Base-by-base conservation (phyloP, 202 grass and related monocot genomes). In the Panicum virgatum region DNA sequence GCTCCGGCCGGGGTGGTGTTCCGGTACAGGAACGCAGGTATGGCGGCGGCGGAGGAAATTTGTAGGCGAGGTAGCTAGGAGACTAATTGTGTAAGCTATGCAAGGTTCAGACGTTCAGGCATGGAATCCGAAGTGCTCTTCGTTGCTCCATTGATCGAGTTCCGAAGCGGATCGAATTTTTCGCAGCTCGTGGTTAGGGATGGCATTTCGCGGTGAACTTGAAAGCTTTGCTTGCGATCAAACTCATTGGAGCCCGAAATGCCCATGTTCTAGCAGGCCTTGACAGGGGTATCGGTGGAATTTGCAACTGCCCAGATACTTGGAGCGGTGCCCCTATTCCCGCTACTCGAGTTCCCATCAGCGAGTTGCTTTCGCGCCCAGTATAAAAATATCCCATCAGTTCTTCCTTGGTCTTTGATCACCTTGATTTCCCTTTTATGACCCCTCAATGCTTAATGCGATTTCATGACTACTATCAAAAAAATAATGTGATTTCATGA, bases 21-120 rank as follows among this genome's bases (percentile, higher is more conserved):
- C n/a, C 14, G 22, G 66, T 65, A 54, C 57, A 56, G 58, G 37
- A 57, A 20, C 12, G 25, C n/a, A 11, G 40, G 53, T 66, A 60
- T 39, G 19, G 29, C 7, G 60, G 29, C 15, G 60, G 29, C 36
- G 60, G 60, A 39, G 38, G 59, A 39, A 27, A 3, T 74, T n/a
- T n/a, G 68, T 66, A 73, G 67, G 30, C 58, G 37, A 47, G 27
- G 26, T 80, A 48, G 77, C 48, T 86, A 40, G 42, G 27, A 9
- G 15, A 59, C 13, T 73, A 74, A 44, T 23, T 4, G 43, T 45
- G 73, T 11, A 66, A 66, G 38, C 12, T 16, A 5, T 57, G 36
- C 72, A 36, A 34, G 25, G 53, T 38, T 25, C 67, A 25, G 37
- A n/a, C n/a, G n/a, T n/a, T n/a, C n/a, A n/a, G n/a, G n/a, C n/a